Evolutionary conservation across 129 eudicot genomes (phyloP).

Genomic region (Heracleum sosnowskyi): DNA sequence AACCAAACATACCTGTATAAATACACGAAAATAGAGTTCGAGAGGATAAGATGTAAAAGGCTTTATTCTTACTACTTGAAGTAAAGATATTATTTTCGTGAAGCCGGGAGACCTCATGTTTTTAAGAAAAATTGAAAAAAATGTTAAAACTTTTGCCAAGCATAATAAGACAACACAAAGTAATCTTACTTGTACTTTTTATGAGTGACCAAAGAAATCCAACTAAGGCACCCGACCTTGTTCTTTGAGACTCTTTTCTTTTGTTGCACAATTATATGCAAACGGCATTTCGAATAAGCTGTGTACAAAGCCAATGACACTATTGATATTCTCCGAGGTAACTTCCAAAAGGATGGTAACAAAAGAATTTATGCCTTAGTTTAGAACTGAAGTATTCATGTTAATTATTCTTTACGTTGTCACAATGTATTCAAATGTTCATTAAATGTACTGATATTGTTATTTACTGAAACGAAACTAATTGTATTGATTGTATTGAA

Average conservation of each 20-base stretch:
- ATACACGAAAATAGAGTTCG: too few species aligned
- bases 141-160: too few species aligned
- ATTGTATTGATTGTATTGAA: too few species aligned
- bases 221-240: background rate
- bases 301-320: background rate
- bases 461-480: too few species aligned
- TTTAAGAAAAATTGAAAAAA: too few species aligned
- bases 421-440: background rate
- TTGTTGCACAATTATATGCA: background rate
- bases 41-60: background rate
- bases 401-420: constrained; percentile 3
- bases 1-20: background rate
- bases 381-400: background rate
- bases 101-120: background rate
- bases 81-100: background rate
- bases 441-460: too few species aligned
- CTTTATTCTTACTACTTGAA: too few species aligned
- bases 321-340: background rate
- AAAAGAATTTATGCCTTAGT: background rate
- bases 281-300: background rate
- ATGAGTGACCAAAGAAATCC: too few species aligned
- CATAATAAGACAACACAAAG: background rate
- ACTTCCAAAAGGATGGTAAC: background rate
- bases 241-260: background rate
- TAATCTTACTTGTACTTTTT: background rate